Evolutionary conservation across 108 stramenopile species (phyloP).

Genomic region (Fistulifera solaris): DNA sequence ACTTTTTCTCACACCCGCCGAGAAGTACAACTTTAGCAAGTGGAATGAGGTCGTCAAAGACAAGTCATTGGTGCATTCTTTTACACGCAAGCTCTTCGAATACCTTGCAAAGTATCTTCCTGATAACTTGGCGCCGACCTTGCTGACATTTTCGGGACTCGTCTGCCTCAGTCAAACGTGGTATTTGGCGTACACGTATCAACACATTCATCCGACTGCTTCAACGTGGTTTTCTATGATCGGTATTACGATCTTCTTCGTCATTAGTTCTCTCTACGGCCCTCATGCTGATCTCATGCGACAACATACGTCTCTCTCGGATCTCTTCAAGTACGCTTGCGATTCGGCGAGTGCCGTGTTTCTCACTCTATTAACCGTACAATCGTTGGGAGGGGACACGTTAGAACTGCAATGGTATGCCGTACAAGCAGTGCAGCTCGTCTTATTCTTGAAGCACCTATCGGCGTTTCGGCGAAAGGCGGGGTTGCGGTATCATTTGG

Average conservation of each 20-base stretch:
- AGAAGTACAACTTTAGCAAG: constrained; percentile 68
- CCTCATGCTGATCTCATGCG: constrained; percentile 78
- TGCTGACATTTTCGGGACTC: constrained; percentile 66
- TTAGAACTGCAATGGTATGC: constrained; percentile 75
- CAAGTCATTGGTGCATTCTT: constrained; percentile 53
- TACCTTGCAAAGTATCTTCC: constrained; percentile 51
- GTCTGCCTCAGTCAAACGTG: constrained; percentile 67
- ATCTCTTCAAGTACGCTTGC: constrained; percentile 82
- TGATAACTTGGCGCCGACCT: constrained; percentile 73
- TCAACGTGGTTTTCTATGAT: constrained; percentile 71
- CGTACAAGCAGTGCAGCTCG: constrained; percentile 71
- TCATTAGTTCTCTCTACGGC: constrained; percentile 46
- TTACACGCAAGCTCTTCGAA: constrained; percentile 47
- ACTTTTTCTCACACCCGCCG: constrained; percentile 76
- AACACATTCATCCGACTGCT: constrained; percentile 50
- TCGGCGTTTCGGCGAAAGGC: constrained; percentile 79
- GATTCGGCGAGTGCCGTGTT: constrained; percentile 78
- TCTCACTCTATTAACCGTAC: constrained; percentile 62
- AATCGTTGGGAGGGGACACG: constrained; percentile 61
- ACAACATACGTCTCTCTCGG: constrained; percentile 72
- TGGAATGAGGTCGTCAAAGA: constrained; percentile 75
- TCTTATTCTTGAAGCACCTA: constrained; percentile 81
- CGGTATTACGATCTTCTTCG: constrained; percentile 69
- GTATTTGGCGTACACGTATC: constrained; percentile 73
- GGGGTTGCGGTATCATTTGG: constrained; percentile 68